phyloP scores from a whole-genome alignment of 345 rosid species.

The Eucalyptus guilfoylei region DNA sequence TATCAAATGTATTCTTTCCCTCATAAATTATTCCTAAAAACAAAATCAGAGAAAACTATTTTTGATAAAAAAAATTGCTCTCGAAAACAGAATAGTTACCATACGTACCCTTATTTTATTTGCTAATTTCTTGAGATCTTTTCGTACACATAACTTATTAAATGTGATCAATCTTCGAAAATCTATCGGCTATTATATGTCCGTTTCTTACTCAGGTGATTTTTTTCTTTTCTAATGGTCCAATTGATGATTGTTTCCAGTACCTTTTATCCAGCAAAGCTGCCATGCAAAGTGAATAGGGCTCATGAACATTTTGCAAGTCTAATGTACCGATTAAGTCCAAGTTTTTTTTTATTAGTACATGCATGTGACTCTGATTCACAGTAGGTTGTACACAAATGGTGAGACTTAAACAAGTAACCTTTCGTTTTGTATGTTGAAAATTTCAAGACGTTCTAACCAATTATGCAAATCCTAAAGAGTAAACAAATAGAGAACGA shows the following conservation, averaged over 20 bases:
- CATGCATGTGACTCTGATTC: background rate
- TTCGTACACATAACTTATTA: background rate
- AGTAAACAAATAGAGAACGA: background rate
- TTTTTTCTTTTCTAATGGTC: background rate
- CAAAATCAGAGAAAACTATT: fast-evolving
- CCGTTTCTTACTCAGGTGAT: no score
- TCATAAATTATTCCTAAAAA: no score
- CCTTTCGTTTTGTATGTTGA: background rate
- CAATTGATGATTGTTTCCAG: background rate
- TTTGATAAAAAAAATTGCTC: no score
- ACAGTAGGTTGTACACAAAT: background rate
- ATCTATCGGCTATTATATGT: background rate
- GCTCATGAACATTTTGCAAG: background rate
- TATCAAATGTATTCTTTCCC: no score
- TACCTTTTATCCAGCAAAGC: background rate
- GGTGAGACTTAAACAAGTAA: background rate
- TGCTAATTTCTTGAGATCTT: background rate
- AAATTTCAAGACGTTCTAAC: background rate
- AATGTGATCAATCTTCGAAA: background rate
- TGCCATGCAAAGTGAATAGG: background rate
- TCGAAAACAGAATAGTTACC: fast-evolving
- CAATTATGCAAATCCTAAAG: background rate
- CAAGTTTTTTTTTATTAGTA: background rate
- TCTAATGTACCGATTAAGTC: background rate
- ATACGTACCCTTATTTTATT: background rate